Conservation (phyloP, 106 monocot species). For the Gastrodia elata region DNA sequence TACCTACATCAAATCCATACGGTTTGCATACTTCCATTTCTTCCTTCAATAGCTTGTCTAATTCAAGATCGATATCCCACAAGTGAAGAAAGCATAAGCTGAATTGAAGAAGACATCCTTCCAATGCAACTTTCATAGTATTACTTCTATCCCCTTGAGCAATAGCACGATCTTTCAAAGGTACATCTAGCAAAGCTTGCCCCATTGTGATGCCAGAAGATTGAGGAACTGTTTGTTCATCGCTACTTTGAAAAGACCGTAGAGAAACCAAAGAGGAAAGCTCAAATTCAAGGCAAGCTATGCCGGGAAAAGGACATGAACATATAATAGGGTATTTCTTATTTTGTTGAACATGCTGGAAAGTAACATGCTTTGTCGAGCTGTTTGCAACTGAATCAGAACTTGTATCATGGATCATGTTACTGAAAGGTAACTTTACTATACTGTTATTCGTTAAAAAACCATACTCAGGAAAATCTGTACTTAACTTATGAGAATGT, state of each 20-base stretch:
- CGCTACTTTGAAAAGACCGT: slow-evolving; percentile 4
- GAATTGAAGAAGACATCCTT: slow-evolving; percentile 63
- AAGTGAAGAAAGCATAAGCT: slow-evolving; percentile 86
- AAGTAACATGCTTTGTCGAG: slow-evolving; percentile 12
- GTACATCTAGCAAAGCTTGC: slow-evolving; percentile 3
- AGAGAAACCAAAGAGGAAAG: slow-evolving; percentile 52
- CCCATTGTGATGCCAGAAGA: slow-evolving; percentile 14
- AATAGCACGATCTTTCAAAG: slow-evolving; percentile 15
- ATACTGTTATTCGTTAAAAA: slow-evolving; percentile 16
- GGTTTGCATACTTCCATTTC: slow-evolving; percentile 76
- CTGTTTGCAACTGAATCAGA: slow-evolving; percentile 26
- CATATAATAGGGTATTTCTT: slow-evolving; percentile 52
- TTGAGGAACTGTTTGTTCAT: slow-evolving; percentile 15
- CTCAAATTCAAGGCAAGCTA: slow-evolving; percentile 71
- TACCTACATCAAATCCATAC: slow-evolving; percentile 41
- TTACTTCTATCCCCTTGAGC: slow-evolving; percentile 16
- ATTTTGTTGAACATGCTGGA: slow-evolving; percentile 11
- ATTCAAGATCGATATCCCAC: slow-evolving; percentile 73
- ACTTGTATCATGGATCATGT: slow-evolving; percentile 16
- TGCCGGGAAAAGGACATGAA: slow-evolving; percentile 78
- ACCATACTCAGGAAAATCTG: slow-evolving; percentile 10
- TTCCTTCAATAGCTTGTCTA: slow-evolving; percentile 68
- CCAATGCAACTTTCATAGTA: slow-evolving; percentile 29
- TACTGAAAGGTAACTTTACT: slow-evolving; percentile 20
- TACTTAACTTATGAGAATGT: slow-evolving; percentile 14